Conservation (phyloP, 768 basidiomycete genomes). For the Lactifluus rugatus region DNA sequence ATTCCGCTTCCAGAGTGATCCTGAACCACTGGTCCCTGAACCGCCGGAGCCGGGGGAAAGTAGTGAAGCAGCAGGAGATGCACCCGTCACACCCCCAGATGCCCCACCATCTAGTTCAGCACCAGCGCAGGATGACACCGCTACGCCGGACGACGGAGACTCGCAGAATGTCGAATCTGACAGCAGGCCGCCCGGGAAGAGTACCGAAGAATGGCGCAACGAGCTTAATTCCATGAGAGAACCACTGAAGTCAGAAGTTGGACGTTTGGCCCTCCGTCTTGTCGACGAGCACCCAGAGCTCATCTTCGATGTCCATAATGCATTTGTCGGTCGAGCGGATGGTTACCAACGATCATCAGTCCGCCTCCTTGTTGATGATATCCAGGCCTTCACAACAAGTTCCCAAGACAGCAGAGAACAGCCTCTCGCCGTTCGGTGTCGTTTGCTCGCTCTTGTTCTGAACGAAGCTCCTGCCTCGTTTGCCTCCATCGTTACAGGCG, state of each 20-base stretch:
- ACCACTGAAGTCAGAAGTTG: slow-evolving; percentile 52
- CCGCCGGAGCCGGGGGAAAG: slow-evolving; percentile 20
- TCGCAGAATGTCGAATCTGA: background rate
- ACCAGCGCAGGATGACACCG: slow-evolving; percentile 26
- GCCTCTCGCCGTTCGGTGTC: slow-evolving; percentile 70
- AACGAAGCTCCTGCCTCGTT: slow-evolving; percentile 62
- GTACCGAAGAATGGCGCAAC: slow-evolving; percentile 51
- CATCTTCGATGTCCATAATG: slow-evolving; percentile 78
- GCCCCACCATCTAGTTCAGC: slow-evolving; percentile 21
- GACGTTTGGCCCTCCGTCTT: slow-evolving; percentile 60
- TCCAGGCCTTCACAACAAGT: slow-evolving; percentile 54
- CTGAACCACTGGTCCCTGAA: slow-evolving; percentile 33
- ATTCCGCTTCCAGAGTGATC: slow-evolving; percentile 64
- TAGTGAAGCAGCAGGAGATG: slow-evolving; percentile 16
- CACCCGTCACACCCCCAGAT: slow-evolving; percentile 6
- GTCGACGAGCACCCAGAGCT: slow-evolving; percentile 83
- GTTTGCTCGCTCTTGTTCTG: slow-evolving; percentile 75
- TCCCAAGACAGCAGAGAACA: slow-evolving; percentile 67
- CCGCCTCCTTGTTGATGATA: slow-evolving; percentile 64
- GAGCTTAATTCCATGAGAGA: slow-evolving; percentile 60
- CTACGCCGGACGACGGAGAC: slow-evolving; percentile 13
- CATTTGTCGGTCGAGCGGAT: slow-evolving; percentile 59
- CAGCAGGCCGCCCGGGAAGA: slow-evolving; percentile 31
- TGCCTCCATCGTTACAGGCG: slow-evolving; percentile 32
- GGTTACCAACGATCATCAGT: slow-evolving; percentile 57